Evolutionary conservation across 306 rosid genomes (phyloP), one percentile per base, ranked within the genome.

Genomic region (Quercus parvula): DNA sequence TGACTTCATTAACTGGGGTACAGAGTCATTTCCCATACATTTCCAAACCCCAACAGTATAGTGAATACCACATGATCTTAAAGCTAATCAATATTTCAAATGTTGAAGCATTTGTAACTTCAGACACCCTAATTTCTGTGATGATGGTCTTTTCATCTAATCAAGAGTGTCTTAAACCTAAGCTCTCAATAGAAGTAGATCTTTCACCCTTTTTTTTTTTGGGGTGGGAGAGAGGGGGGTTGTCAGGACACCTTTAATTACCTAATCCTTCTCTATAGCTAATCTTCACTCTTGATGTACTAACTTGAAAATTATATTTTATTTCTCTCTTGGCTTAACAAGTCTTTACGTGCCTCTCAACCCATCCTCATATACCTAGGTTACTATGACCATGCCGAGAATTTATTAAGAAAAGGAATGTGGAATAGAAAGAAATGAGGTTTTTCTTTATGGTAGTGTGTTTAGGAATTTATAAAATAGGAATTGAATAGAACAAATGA

Each of bases 121-220:
- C 75, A 28, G 77, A 80, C 55, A 71, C 78, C 79, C 63, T 22
- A 79, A 30, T 71, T 49, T 79, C 61, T 67, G 63, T 79, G 44
- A 66, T 5, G 24, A 30, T 73, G 54, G 69, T 44, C 20, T 31
- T 69, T 69, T n/a, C 33, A 52, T 69, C 66, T 63, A 73, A 15
- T 61, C n/a, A 70, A 63, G 75, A 86, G 74, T 25, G 41, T 33
- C 17, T 62, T 27, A 27, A 62, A 57, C 27, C 63, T 57, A 57
- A 57, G 28, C 69, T 62, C 41, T 62, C 15, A 63, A 28, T 27
- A 27, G 28, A 61, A 25, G 68, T 13, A 61, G 68, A 24, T 61
- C 68, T 61, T 61, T 61, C n/a, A 13, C 68, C 25, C 28, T 33
- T 12, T 49, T 49, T 6, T 49, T 6, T 49, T 49, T 11, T 0